These are phyloP conservation scores for Paragyromitra xinjiangensis DNA, from an alignment of 495 filamentous ascomycete species.

Conservation along the genomic window DNA sequence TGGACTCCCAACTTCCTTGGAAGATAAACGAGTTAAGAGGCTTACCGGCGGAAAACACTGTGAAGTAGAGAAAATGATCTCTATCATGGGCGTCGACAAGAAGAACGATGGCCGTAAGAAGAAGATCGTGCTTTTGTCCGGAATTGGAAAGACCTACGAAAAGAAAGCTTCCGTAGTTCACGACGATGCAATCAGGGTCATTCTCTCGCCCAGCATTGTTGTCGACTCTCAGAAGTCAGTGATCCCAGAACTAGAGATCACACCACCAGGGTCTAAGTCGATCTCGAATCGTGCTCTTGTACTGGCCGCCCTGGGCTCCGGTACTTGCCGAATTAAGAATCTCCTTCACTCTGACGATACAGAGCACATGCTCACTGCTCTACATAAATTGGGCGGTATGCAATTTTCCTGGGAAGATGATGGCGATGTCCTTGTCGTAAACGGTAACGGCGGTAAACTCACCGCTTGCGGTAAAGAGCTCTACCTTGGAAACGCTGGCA, in stretches of 20 bases:
- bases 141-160: slow-evolving; percentile 87
- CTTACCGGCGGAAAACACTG: slow-evolving; percentile 88
- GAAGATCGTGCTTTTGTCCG: slow-evolving; percentile 93
- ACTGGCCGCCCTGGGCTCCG: slow-evolving; percentile 87
- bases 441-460: slow-evolving; percentile 86
- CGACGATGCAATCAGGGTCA: slow-evolving; percentile 82
- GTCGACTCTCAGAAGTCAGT: slow-evolving; percentile 63
- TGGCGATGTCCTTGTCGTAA: slow-evolving; percentile 86
- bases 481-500: slow-evolving; percentile 96
- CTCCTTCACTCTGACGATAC: slow-evolving; percentile 96
- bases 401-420: slow-evolving; percentile 93
- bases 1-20: slow-evolving; percentile 83
- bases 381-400: slow-evolving; percentile 85
- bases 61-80: slow-evolving; percentile 84
- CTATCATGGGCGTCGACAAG: slow-evolving; percentile 97
- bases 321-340: slow-evolving; percentile 86
- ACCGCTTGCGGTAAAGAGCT: slow-evolving; percentile 77
- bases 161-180: slow-evolving; percentile 85
- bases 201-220: slow-evolving; percentile 80
- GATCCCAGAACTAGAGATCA: slow-evolving; percentile 68
- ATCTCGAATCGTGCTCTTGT: slow-evolving; percentile 95
- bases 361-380: slow-evolving; percentile 92
- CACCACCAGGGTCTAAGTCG: slow-evolving; percentile 95
- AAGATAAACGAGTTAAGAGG: slow-evolving; percentile 83
- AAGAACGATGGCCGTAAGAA: slow-evolving; percentile 97